These are phyloP conservation scores for Solanum peruvianum DNA, from an alignment of 257 asterid genomes.

Conservation along the genomic window DNA sequence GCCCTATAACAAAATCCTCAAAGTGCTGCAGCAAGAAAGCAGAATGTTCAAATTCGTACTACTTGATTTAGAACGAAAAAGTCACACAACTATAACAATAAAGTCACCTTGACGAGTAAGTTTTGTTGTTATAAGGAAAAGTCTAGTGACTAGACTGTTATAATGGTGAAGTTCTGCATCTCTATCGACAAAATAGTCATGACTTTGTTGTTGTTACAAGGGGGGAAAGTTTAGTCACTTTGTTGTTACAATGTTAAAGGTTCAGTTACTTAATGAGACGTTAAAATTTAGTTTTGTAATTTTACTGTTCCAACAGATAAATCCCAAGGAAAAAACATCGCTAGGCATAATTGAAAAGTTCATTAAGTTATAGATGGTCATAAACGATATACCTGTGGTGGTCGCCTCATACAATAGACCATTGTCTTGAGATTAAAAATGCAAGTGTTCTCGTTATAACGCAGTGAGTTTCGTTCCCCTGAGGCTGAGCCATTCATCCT, in stretches of 20 bases:
- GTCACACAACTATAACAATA: neutral
- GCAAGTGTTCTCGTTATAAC: slow-evolving; percentile 6
- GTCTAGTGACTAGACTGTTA: neutral
- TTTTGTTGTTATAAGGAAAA: neutral
- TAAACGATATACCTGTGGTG: slow-evolving; percentile 8
- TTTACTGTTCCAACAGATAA: neutral
- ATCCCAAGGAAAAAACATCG: neutral
- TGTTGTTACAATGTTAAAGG: neutral
- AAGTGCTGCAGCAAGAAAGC: slow-evolving; percentile 4
- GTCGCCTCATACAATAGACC: slow-evolving; percentile 8
- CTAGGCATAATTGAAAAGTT: neutral
- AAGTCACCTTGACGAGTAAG: neutral
- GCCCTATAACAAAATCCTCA: slow-evolving; percentile 17
- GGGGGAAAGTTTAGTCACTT: neutral
- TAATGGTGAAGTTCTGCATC: neutral
- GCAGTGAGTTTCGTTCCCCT: slow-evolving; percentile 5
- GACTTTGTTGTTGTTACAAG: neutral
- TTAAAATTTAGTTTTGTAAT: neutral
- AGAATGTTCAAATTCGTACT: neutral
- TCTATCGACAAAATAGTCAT: neutral
- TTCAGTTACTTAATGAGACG: neutral
- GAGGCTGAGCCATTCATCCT: neutral
- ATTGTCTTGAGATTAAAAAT: slow-evolving; percentile 15
- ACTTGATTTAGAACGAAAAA: neutral
- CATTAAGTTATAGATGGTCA: neutral